These are phyloP conservation scores for Arthrobotrys megalospora DNA, from an alignment of 2,329 filamentous ascomycete species.

Conservation along the genomic window DNA sequence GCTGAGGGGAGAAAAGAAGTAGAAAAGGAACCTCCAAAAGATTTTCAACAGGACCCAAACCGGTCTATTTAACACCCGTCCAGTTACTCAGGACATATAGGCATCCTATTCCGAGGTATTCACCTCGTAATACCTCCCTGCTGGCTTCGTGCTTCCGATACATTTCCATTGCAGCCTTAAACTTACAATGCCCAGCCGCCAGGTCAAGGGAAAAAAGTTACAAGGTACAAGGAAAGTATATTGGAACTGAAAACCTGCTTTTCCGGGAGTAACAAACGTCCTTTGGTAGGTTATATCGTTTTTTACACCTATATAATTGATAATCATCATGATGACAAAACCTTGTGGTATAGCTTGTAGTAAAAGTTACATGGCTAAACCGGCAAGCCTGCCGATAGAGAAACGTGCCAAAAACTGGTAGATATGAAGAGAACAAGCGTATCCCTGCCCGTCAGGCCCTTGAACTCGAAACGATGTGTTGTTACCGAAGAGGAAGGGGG, in stretches of 20 bases:
- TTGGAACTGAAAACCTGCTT: slow-evolving; percentile 37
- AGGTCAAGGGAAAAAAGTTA: background rate
- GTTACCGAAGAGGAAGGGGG: slow-evolving; percentile 5
- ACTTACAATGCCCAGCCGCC: background rate
- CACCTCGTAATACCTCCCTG: slow-evolving; percentile 14
- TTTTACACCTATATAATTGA: background rate
- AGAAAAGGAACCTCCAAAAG: background rate
- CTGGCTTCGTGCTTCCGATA: slow-evolving; percentile 9
- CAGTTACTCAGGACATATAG: slow-evolving; percentile 15
- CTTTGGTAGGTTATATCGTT: background rate
- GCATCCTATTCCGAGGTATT: slow-evolving; percentile 33
- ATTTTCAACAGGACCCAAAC: background rate
- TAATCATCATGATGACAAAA: background rate
- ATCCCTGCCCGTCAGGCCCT: slow-evolving; percentile 8
- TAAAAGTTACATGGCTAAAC: slow-evolving; percentile 9
- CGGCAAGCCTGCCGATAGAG: slow-evolving; percentile 35
- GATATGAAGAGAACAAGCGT: slow-evolving; percentile 22
- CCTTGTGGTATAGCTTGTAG: background rate
- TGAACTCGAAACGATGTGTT: slow-evolving; percentile 30
- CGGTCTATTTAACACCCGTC: slow-evolving; percentile 26
- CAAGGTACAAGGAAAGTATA: slow-evolving; percentile 28
- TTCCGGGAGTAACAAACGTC: background rate
- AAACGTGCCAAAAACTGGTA: background rate
- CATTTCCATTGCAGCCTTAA: slow-evolving; percentile 16
- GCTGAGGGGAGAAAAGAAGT: background rate